Evolutionary conservation across 140 eudicot species (phyloP).

Genomic region (Artemisia princeps): DNA sequence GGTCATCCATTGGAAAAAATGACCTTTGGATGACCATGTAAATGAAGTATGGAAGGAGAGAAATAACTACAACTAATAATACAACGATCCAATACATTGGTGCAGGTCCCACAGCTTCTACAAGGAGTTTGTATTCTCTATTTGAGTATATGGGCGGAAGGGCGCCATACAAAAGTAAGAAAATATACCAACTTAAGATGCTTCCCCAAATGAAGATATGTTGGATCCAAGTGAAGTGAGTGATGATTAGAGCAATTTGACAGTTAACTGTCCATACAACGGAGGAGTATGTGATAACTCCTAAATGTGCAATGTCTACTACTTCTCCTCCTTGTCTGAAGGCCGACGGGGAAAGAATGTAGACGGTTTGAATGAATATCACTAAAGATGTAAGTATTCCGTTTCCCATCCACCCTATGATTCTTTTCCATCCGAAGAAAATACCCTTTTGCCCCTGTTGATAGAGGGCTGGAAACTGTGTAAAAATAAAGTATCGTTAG

Average conservation of each 20-base stretch:
- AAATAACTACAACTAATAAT: slow-evolving; percentile 39
- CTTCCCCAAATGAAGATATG: slow-evolving; percentile 61
- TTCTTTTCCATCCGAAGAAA: slow-evolving; percentile 47
- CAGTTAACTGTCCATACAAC: slow-evolving; percentile 51
- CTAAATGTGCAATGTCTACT: slow-evolving; percentile 40
- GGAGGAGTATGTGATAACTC: slow-evolving; percentile 44
- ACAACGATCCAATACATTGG: slow-evolving; percentile 41
- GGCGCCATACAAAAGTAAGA: slow-evolving; percentile 40
- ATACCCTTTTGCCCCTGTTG: slow-evolving; percentile 55
- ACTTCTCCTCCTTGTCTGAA: slow-evolving; percentile 43
- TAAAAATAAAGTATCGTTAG: not conserved
- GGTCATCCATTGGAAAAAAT: slow-evolving; percentile 49
- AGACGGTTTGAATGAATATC: slow-evolving; percentile 44
- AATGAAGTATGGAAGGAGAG: slow-evolving; percentile 52
- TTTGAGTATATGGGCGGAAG: slow-evolving; percentile 42
- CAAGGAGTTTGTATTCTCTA: slow-evolving; percentile 35
- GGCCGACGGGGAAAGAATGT: slow-evolving; percentile 39
- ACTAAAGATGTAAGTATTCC: slow-evolving; percentile 42
- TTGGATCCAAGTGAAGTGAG: slow-evolving; percentile 60
- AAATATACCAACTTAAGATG: slow-evolving; percentile 45
- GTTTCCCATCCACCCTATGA: slow-evolving; percentile 54
- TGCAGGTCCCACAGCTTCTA: slow-evolving; percentile 45
- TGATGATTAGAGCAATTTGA: slow-evolving; percentile 46
- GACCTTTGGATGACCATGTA: slow-evolving; percentile 39
- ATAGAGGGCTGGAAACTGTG: slow-evolving; percentile 61